These are phyloP conservation scores for Paramecium caudatum DNA, from an alignment of 73 alveolate genomes.

Conservation along the genomic window DNA sequence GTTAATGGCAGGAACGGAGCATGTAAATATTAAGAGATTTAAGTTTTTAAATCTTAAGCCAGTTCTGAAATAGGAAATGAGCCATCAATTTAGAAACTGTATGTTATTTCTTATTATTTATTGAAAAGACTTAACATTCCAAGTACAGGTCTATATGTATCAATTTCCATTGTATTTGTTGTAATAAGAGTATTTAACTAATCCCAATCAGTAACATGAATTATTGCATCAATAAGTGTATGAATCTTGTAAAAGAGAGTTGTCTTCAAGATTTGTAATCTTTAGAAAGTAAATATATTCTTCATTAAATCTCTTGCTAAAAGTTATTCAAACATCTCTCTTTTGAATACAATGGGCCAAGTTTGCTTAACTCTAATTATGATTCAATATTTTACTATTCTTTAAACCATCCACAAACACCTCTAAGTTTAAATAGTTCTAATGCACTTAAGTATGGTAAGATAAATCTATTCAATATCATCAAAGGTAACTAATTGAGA, in stretches of 20 bases:
- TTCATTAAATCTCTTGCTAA: conserved; percentile 28
- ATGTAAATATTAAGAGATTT: neutral
- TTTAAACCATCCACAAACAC: conserved; percentile 60
- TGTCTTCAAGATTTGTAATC: neutral
- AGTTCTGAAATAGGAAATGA: neutral
- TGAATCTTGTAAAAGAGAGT: conserved; percentile 19
- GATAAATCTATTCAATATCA: neutral
- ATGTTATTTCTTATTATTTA: neutral
- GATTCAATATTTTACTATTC: neutral
- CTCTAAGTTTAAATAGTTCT: conserved; percentile 44
- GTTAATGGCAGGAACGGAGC: neutral
- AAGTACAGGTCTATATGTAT: neutral
- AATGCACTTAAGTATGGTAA: conserved; percentile 65
- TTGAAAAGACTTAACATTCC: neutral
- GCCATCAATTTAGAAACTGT: conserved; percentile 11
- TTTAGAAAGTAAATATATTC: neutral
- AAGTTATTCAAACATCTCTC: conserved; percentile 63
- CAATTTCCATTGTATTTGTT: neutral
- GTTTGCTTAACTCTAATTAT: conserved; percentile 26
- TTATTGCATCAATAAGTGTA: conserved; percentile 3
- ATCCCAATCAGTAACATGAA: conserved; percentile 26
- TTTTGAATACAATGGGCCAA: conserved; percentile 58
- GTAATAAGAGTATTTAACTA: neutral
- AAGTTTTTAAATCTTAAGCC: neutral
- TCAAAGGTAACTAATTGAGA: neutral